A percentile compares a stretch with the other conserved stretches of the same genome.
phyloP scores from a whole-genome alignment of 1,284 basidiomycete species.

The Flammula alnicola region DNA sequence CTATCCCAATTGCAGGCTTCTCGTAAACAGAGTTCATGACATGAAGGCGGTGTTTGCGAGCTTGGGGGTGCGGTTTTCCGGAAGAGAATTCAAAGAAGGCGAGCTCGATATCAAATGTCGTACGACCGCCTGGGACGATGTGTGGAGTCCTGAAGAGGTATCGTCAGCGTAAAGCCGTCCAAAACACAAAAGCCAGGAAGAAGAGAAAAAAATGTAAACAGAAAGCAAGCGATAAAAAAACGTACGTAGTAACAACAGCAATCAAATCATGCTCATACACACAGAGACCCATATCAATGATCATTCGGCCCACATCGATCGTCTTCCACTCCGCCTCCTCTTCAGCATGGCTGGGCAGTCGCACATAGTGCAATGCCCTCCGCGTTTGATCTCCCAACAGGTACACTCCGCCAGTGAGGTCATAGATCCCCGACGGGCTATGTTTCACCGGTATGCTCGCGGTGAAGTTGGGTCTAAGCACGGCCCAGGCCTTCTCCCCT shows the following conservation, averaged over 20 bases:
- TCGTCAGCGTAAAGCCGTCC: too few species aligned
- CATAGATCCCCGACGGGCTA: conserved; percentile 45
- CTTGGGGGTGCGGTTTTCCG: conserved; percentile 45
- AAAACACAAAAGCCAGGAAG: too few species aligned
- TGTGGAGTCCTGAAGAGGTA: neutral
- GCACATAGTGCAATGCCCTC: conserved; percentile 32
- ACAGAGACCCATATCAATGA: conserved; percentile 49
- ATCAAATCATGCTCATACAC: conserved; percentile 54
- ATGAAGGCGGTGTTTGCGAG: conserved; percentile 38
- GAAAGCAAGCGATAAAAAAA: conserved; percentile 20
- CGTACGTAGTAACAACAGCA: conserved; percentile 45
- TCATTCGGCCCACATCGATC: conserved; percentile 31
- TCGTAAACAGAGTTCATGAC: conserved; percentile 32
- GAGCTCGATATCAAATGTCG: conserved; percentile 33
- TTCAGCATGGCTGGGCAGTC: conserved; percentile 32
- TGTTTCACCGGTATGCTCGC: conserved; percentile 33
- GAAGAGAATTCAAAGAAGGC: conserved; percentile 47
- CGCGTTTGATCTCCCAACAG: conserved; percentile 40
- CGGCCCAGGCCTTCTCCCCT: conserved; percentile 37
- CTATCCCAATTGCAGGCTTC: conserved; percentile 45
- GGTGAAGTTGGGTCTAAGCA: conserved; percentile 31
- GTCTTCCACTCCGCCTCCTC: conserved; percentile 38
- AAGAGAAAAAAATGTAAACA: too few species aligned
- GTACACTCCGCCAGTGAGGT: conserved; percentile 49
- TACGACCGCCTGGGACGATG: neutral